phyloP scores from a whole-genome alignment of 2,329 filamentous ascomycete species.

The Hymenoscyphus linearis region DNA sequence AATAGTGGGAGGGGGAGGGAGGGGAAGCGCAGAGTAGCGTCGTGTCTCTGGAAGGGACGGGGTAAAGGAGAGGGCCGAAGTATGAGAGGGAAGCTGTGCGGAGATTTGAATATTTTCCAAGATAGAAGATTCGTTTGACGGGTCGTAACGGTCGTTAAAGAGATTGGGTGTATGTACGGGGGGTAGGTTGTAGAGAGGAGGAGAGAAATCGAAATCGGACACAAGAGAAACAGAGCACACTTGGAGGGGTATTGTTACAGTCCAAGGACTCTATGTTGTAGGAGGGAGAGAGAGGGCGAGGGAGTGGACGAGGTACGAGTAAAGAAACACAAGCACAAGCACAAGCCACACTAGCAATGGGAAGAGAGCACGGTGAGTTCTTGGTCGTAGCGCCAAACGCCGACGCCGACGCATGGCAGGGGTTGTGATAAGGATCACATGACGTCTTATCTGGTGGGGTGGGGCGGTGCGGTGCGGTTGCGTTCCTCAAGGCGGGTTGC shows the following conservation, averaged over 20 bases:
- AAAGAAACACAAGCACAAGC: neutral
- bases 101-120: conserved; percentile 11
- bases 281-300: conserved; percentile 6
- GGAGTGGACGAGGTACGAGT: neutral
- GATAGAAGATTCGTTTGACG: conserved; percentile 32
- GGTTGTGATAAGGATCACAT: conserved; percentile 15
- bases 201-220: neutral
- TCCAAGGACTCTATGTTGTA: conserved; percentile 12
- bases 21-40: neutral
- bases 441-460: conserved; percentile 10
- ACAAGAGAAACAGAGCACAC: neutral
- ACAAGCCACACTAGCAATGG: neutral
- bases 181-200: neutral
- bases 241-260: conserved; percentile 17
- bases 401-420: neutral
- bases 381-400: conserved; percentile 4
- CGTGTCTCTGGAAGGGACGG: neutral
- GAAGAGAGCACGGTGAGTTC: conserved; percentile 3
- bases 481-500: too few relatives aligned
- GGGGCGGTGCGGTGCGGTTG: too few relatives aligned
- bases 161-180: conserved; percentile 1
- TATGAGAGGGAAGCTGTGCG: neutral
- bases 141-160: conserved; percentile 30
- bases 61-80: neutral
- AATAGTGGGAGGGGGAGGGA: neutral